Conservation (phyloP, 177 flowering plant species). For the Vitis hybrid region DNA sequence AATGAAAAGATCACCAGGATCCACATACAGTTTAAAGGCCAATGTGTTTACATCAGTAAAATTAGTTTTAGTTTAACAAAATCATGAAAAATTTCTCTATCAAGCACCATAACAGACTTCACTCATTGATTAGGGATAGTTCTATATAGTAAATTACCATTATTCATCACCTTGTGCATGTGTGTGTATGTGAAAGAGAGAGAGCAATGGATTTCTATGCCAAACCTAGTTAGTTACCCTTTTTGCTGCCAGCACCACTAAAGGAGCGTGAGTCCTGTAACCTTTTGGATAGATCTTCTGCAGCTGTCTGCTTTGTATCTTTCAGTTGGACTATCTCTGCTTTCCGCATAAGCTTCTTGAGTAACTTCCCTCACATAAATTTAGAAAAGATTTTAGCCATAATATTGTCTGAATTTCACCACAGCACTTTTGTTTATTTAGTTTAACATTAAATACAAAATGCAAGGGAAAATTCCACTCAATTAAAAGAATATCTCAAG, state of each 20-base stretch:
- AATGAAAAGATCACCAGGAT: no score
- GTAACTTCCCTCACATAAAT: slow-evolving; percentile 76
- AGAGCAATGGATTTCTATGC: no score
- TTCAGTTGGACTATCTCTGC: slow-evolving; percentile 47
- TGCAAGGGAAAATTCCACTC: not conserved
- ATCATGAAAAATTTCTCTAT: no score
- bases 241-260: slow-evolving; percentile 66
- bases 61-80: no score
- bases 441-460: not conserved
- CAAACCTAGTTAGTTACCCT: slow-evolving; percentile 41
- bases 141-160: not conserved
- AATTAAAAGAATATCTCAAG: not conserved
- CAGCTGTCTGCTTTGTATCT: slow-evolving; percentile 70
- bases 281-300: slow-evolving; percentile 79
- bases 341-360: slow-evolving; percentile 50
- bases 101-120: no score
- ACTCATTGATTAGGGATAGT: no score
- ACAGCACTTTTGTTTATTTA: not conserved
- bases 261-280: slow-evolving; percentile 54
- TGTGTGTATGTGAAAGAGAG: no score
- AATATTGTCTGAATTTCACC: not conserved
- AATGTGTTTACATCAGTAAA: no score
- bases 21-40: no score
- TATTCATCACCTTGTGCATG: no score
- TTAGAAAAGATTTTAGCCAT: not conserved